Evolutionary conservation across 768 basidiomycete species (phyloP).

Genomic region (Trametes cinnabarina): DNA sequence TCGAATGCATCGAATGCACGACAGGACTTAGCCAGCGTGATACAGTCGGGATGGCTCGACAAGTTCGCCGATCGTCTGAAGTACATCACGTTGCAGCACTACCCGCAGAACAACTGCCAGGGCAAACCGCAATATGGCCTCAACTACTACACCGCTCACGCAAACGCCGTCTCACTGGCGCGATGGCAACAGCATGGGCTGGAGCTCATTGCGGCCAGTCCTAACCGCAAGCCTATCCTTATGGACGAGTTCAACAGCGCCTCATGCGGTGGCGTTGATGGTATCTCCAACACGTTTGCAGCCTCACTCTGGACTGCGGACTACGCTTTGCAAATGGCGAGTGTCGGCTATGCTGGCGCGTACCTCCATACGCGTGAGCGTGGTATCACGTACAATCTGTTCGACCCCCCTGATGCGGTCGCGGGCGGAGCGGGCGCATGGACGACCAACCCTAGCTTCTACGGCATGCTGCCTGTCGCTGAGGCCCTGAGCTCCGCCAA

Average conservation of each 20-base stretch:
- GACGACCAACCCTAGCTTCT: slow-evolving; percentile 50
- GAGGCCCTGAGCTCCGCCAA: slow-evolving; percentile 43
- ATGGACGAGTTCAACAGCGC: slow-evolving; percentile 57
- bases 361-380: slow-evolving; percentile 55
- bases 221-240: slow-evolving; percentile 37
- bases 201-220: slow-evolving; percentile 31
- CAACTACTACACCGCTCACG: slow-evolving; percentile 45
- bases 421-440: slow-evolving; percentile 34
- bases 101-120: slow-evolving; percentile 45
- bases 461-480: slow-evolving; percentile 45
- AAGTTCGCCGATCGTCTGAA: slow-evolving; percentile 40
- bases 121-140: slow-evolving; percentile 37
- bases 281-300: slow-evolving; percentile 50
- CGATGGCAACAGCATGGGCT: slow-evolving; percentile 50
- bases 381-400: slow-evolving; percentile 51
- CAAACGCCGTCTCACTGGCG: slow-evolving; percentile 41
- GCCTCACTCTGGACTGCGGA: slow-evolving; percentile 52
- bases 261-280: slow-evolving; percentile 51
- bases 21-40: slow-evolving; percentile 43
- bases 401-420: slow-evolving; percentile 42
- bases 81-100: slow-evolving; percentile 53
- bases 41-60: slow-evolving; percentile 42
- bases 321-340: slow-evolving; percentile 52
- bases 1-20: not conserved
- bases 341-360: slow-evolving; percentile 46